phyloP scores from a whole-genome alignment of 2,329 filamentous ascomycete genomes.

The Exophiala calicioides region DNA sequence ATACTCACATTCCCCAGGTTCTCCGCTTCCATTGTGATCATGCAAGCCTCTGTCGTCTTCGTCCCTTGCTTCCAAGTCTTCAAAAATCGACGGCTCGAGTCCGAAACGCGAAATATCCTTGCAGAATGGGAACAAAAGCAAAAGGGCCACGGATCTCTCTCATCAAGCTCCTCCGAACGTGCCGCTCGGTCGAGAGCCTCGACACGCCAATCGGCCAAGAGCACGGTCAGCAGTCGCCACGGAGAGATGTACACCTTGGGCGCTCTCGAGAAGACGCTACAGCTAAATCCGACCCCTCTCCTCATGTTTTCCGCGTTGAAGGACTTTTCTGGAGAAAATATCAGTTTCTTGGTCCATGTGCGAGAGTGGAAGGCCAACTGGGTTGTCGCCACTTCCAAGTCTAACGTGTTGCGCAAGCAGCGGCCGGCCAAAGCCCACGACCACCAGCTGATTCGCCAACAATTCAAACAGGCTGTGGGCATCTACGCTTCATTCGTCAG shows the following conservation, averaged over 20 bases:
- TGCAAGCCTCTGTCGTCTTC: constrained; percentile 66
- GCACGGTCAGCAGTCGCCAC: constrained; percentile 40
- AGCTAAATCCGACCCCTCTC: constrained; percentile 59
- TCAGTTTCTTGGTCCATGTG: constrained; percentile 64
- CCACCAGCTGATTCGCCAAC: constrained; percentile 46
- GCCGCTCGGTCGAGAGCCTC: constrained; percentile 33
- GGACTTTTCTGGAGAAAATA: constrained; percentile 72
- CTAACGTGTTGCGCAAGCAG: constrained; percentile 26
- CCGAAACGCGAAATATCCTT: constrained; percentile 41
- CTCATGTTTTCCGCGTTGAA: constrained; percentile 65
- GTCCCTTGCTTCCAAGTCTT: constrained; percentile 62
- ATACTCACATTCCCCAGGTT: constrained; percentile 39
- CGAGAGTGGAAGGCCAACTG: constrained; percentile 56
- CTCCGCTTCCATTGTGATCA: constrained; percentile 61
- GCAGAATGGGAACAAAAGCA: constrained; percentile 42
- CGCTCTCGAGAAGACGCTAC: constrained; percentile 63
- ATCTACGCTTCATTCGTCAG: constrained; percentile 66
- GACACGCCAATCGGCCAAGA: constrained; percentile 41
- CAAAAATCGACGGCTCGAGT: constrained; percentile 37
- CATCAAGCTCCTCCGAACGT: constrained; percentile 34
- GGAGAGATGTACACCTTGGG: constrained; percentile 59
- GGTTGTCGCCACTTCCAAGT: constrained; percentile 18
- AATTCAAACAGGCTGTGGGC: constrained; percentile 60
- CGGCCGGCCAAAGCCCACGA: constrained; percentile 28
- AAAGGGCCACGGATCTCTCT: constrained; percentile 35